phyloP scores from a whole-genome alignment of 352 stramenopile species.

The Pythium rishiriense region DNA sequence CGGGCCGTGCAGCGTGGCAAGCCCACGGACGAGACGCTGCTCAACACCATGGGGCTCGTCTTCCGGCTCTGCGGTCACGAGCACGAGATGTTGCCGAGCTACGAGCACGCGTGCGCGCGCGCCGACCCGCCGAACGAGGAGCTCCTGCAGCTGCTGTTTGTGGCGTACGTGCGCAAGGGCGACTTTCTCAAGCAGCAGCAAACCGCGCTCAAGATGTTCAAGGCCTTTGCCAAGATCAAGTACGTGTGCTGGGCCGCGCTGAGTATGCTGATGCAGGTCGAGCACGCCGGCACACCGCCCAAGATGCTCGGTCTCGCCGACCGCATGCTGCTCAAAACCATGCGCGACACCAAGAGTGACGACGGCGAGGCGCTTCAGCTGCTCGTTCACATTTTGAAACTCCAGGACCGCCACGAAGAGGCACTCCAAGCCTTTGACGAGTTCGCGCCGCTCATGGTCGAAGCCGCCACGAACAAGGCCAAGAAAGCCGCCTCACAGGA shows the following conservation, averaged over 20 bases:
- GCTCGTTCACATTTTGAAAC: constrained; percentile 68
- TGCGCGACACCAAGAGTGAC: constrained; percentile 52
- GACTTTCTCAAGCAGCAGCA: constrained; percentile 88
- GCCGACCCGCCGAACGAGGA: constrained; percentile 59
- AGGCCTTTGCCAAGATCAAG: constrained; percentile 67
- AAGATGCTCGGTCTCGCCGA: constrained; percentile 81
- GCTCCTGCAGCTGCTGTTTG: constrained; percentile 70
- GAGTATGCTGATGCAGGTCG: constrained; percentile 84
- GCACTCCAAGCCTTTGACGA: constrained; percentile 77
- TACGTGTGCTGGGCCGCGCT: constrained; percentile 83
- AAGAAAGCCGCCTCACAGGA: background rate
- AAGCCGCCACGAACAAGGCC: constrained; percentile 16
- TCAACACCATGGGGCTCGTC: constrained; percentile 85
- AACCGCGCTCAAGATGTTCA: constrained; percentile 87
- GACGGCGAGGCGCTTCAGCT: constrained; percentile 77
- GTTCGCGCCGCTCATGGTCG: constrained; percentile 42
- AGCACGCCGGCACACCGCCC: constrained; percentile 55
- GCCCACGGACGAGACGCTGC: constrained; percentile 79
- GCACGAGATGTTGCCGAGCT: constrained; percentile 79
- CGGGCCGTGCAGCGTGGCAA: constrained; percentile 57
- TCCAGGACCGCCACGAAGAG: constrained; percentile 63
- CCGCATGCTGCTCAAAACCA: constrained; percentile 79
- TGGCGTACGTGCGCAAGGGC: constrained; percentile 57
- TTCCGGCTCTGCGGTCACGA: constrained; percentile 73
- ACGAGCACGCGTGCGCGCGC: constrained; percentile 63